Evolutionary conservation across 176 grass and related monocot genomes (phyloP), one percentile per base, ranked within the genome.

Genomic region (Triticum timopheevii): DNA sequence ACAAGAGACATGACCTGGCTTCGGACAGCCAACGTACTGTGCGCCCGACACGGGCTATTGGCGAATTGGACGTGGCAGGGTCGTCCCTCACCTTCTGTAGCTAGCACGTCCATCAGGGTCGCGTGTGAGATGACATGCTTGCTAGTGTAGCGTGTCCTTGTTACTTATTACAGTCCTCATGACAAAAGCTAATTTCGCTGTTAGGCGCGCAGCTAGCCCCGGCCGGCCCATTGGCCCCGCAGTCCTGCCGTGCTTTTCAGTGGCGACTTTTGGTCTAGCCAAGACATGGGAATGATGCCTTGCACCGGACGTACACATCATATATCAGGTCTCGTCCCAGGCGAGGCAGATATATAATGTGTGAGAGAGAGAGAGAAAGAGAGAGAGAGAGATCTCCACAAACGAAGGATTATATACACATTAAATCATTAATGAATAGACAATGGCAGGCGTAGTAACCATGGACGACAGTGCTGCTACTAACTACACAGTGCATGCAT

Each of bases 201-300:
- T 45, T 86, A 86, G 47, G 2, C 39, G 49, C 17, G 40, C 39
- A 70, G 56, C 30, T 35, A 54, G 15, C 20, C 56, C 7, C 56
- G 20, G 56, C 27, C 74, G 59, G 59, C 73, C 63, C 45, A 13
- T 67, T 17, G 76, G 81, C 34, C 85, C 81, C 28, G 69, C 69
- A 44, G 67, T 35, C 52, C 47, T 23, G 69, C 80, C 22, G n/a
- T 44, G 81, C 47, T 66, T 82, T 91, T 83, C 76, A 80, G 85
- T 49, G 75, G 49, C 39, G 38, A 81, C 85, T 85, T 91, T 91
- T 77, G 89, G 88, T 89, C 88, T 85, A 78, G 67, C 73, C 52
- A 73, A 69, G 84, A 69, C 65, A 72, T 34, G 9, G 56, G 89
- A 83, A 79, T 83, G 40, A 88, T 78, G 82, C 71, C 62, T 84